Base-by-base conservation (phyloP, 106 monocot genomes). In the Allium cepa region DNA sequence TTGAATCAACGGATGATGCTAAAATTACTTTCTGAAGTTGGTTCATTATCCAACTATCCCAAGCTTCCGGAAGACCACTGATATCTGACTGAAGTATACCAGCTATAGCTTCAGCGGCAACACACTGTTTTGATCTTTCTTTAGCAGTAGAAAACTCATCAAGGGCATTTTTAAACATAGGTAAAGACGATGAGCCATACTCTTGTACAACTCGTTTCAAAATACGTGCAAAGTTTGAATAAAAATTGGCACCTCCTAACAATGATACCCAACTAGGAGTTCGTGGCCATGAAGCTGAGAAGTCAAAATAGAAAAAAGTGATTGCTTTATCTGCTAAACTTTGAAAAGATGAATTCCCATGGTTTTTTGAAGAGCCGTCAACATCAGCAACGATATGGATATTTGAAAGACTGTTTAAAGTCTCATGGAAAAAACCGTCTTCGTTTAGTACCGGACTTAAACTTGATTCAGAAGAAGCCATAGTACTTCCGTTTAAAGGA, bases 41-140 rank as follows among this genome's bases (percentile, higher is more conserved):
- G 74, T 46, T 22, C 77, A 79, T 80, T 51, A 93, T 85, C 90
- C 99, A 99, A 64, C 72, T 73, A 53, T 93, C 90, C 90, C 87
- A 93, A 17, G 77, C 84, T 68, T 83, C 90, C 53, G 59, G 60
- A 46, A 93, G 74, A 13, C 79, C 93, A 83, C 4, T 61, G 45
- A 87, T 67, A 74, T 99, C 99, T 77, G 99, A 99, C 69, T 99
- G 99, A 63, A 99, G 77, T 69, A 93, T 74, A 7, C 99, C 99
- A 76, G 99, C 93, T 71, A 99, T 68, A 47, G 69, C 90, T 80
- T 99, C 99, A 64, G 93, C 87, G 69, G 99, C 99, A 76, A 99
- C 93, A 85, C 90, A 90, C 63, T 99, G 99, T 72, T 87, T 99
- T 60, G 93, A 83, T 66, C 93, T 93, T 74, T 99, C 99, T 73